These are phyloP conservation scores for Rhizophora apiculata DNA, from an alignment of 345 rosid species.

Conservation along the genomic window DNA sequence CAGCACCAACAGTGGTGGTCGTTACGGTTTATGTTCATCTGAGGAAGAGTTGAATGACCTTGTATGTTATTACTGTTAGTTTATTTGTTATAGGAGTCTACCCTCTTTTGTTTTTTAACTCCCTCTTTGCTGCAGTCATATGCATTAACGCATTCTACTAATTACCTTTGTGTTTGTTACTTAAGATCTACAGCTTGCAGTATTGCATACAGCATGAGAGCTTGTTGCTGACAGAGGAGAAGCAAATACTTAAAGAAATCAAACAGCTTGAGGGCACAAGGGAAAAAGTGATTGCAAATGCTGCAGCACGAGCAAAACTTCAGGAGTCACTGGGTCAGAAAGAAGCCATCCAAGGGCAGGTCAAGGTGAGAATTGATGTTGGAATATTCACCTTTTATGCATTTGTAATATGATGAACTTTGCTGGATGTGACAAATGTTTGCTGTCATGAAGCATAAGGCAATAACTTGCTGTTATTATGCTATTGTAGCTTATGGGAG, in stretches of 20 bases:
- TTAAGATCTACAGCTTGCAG: conserved; percentile 72
- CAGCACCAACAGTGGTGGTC: conserved; percentile 31
- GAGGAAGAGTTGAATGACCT: conserved; percentile 77
- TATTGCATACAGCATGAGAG: conserved; percentile 92
- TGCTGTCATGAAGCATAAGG: background rate
- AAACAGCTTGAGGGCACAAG: conserved; percentile 91
- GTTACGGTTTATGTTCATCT: conserved; percentile 73
- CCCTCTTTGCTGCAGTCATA: conserved; percentile 9
- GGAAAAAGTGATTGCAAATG: conserved; percentile 84
- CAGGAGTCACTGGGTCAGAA: conserved; percentile 86
- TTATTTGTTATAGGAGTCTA: background rate
- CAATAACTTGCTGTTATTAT: conserved; percentile 10
- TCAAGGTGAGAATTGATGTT: conserved; percentile 61
- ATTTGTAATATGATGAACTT: conserved; percentile 8
- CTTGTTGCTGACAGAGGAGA: conserved; percentile 86
- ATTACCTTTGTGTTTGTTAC: conserved; percentile 22
- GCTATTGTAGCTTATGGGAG: conserved; percentile 69
- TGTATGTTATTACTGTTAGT: conserved; percentile 43
- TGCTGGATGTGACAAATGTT: background rate
- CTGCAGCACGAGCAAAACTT: conserved; percentile 70
- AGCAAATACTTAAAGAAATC: conserved; percentile 83
- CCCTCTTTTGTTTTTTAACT: background rate
- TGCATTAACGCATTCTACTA: conserved; percentile 8
- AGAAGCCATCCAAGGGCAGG: conserved; percentile 84
- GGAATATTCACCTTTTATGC: background rate